Conservation (phyloP, 495 filamentous ascomycete species). For the Lasiosphaeris hirsuta region DNA sequence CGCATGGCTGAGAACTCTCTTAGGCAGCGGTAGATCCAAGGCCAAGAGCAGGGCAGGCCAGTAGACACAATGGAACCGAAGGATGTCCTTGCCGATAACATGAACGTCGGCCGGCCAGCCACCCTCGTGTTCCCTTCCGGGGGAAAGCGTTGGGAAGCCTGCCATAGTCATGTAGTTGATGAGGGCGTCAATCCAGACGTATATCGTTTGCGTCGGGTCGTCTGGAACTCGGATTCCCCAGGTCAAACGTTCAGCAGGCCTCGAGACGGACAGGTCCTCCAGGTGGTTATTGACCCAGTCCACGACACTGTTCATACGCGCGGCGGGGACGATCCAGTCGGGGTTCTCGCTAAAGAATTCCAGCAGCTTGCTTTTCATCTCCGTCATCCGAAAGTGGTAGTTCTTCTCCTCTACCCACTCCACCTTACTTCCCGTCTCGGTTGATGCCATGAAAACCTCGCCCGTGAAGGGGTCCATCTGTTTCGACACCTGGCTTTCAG, state of each 20-base stretch:
- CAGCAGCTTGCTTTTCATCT: constrained; percentile 69
- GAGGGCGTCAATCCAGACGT: constrained; percentile 96
- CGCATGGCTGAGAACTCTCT: constrained; percentile 78
- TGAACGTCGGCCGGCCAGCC: constrained; percentile 93
- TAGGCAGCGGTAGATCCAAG: constrained; percentile 76
- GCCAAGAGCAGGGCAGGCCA: constrained; percentile 97
- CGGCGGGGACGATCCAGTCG: constrained; percentile 62
- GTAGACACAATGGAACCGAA: constrained; percentile 95
- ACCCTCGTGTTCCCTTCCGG: constrained; percentile 49
- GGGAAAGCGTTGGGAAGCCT: constrained; percentile 73
- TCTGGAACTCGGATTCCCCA: constrained; percentile 92
- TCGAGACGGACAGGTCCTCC: constrained; percentile 83
- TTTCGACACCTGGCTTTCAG: constrained; percentile 66
- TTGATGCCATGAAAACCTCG: constrained; percentile 73
- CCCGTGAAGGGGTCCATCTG: constrained; percentile 77
- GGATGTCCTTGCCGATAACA: constrained; percentile 92
- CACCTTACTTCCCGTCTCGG: constrained; percentile 86
- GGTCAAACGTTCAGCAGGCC: constrained; percentile 68
- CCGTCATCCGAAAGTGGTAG: constrained; percentile 90
- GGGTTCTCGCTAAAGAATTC: constrained; percentile 73
- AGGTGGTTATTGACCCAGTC: constrained; percentile 66
- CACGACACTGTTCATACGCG: constrained; percentile 66
- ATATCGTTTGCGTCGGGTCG: constrained; percentile 85
- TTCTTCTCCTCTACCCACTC: constrained; percentile 94
- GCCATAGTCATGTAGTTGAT: constrained; percentile 88